Evolutionary conservation across 805 yeast species (phyloP).

Genomic region (Metschnikowia vanudenii): DNA sequence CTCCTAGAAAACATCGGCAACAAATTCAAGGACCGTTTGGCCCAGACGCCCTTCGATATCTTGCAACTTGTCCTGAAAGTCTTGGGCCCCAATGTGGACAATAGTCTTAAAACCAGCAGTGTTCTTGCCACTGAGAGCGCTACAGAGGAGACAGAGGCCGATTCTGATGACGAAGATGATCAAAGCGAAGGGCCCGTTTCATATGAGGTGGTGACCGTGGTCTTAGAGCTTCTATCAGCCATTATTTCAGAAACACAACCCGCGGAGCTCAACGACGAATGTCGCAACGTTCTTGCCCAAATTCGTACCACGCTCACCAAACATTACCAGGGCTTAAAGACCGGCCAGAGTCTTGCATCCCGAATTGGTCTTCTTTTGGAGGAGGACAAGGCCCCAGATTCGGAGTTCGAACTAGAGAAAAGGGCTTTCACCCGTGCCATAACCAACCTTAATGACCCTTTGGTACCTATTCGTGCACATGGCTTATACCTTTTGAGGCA

Average conservation of each 20-base stretch:
- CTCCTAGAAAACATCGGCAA: slow-evolving; percentile 61
- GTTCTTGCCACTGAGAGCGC: too few relatives aligned
- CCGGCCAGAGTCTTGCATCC: slow-evolving; percentile 24
- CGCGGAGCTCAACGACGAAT: slow-evolving; percentile 27
- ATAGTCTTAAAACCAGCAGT: too few relatives aligned
- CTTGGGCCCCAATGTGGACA: slow-evolving; percentile 20
- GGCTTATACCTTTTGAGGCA: slow-evolving; percentile 68
- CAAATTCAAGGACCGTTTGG: slow-evolving; percentile 54
- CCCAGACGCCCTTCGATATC: slow-evolving; percentile 56
- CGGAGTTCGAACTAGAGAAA: slow-evolving; percentile 33
- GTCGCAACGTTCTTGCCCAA: slow-evolving; percentile 26
- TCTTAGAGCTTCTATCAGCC: slow-evolving; percentile 38
- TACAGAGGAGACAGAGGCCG: slow-evolving; percentile 1
- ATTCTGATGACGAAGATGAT: slow-evolving; percentile 24
- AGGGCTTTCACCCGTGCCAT: slow-evolving; percentile 57
- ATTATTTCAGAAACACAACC: slow-evolving; percentile 31
- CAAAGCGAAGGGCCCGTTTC: slow-evolving; percentile 15
- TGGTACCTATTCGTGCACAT: slow-evolving; percentile 83
- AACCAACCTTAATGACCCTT: slow-evolving; percentile 66
- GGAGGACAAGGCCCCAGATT: slow-evolving; percentile 24
- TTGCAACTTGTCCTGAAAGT: slow-evolving; percentile 40
- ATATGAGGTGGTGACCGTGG: slow-evolving; percentile 28
- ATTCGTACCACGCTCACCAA: slow-evolving; percentile 26
- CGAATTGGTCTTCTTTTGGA: slow-evolving; percentile 31
- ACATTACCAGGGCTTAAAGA: slow-evolving; percentile 6